Evolutionary conservation across 176 grass and related monocot genomes (phyloP).

Genomic region (Aegilops sharonensis): DNA sequence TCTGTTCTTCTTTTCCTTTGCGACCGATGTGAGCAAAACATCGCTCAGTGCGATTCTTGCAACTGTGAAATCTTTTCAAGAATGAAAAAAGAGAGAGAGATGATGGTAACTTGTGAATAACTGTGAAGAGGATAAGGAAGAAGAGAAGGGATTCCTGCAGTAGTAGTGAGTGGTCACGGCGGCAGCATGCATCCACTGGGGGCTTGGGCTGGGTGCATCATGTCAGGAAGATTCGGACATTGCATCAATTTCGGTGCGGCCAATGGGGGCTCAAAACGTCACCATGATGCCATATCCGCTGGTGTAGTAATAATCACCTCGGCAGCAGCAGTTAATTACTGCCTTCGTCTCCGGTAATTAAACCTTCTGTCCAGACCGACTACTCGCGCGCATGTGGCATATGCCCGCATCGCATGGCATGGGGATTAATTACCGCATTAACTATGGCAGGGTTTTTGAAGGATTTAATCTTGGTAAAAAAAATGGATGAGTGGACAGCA

Average conservation of each 20-base stretch:
- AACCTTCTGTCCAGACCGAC: background rate
- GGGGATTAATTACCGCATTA: constrained; percentile 16
- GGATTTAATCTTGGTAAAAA: background rate
- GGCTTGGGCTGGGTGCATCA: too few relatives aligned
- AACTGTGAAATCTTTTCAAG: too few relatives aligned
- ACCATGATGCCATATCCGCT: background rate
- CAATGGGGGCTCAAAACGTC: background rate
- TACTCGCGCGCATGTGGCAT: background rate
- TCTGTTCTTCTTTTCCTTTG: too few relatives aligned
- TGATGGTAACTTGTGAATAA: background rate
- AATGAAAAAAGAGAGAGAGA: too few relatives aligned
- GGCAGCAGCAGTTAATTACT: background rate
- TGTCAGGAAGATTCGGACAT: background rate
- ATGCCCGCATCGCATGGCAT: background rate
- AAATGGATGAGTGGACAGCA: too few relatives aligned
- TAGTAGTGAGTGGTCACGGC: background rate
- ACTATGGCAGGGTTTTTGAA: background rate
- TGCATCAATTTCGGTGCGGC: background rate
- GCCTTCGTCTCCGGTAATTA: background rate
- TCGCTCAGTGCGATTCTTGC: background rate
- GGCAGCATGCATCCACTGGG: background rate
- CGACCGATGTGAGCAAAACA: background rate
- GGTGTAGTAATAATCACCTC: background rate
- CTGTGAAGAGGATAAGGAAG: background rate
- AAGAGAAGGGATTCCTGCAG: background rate